Base-by-base conservation (phyloP, 768 basidiomycete genomes). In the Cystobasidium ongulense region DNA sequence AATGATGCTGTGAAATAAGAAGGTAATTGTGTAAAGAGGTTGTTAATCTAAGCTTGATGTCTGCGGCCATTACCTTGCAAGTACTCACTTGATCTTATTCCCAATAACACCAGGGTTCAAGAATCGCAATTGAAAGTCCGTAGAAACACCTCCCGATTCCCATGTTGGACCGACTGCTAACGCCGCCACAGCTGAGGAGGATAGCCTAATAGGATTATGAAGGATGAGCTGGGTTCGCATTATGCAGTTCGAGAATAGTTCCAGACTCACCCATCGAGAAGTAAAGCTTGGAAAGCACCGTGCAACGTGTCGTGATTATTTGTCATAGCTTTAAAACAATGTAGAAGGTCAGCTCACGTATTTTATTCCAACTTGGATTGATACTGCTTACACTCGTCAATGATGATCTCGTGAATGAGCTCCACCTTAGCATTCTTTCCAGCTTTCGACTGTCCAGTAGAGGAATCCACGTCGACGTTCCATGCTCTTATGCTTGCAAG, bases 221-320 rank as follows among this genome's bases (percentile, higher is more conserved):
- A n/a, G 43, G 43, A n/a, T n/a, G n/a, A n/a, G n/a, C n/a, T n/a
- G n/a, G n/a, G n/a, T n/a, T n/a, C n/a, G n/a, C n/a, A 54, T 54
- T 54, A n/a, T 7, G 7, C n/a, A n/a, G 21, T 29, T 10, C 7
- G 21, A 54, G 7, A 10, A 29, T 29, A 29, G n/a, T 54, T n/a
- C n/a, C n/a, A n/a, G 7, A n/a, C 52, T 54, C 52, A 54, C 52
- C 52, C 27, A n/a, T 54, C 52, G 10, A 54, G 52, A n/a, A 54
- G 52, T n/a, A 54, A n/a, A 29, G 52, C 52, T 54, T 54, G 52
- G n/a, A 54, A 54, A 8, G 52, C 52, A 8, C 52, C 52, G n/a
- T 54, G 52, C 52, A 54, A 54, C n/a, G 52, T 54, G n/a, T 54
- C 52, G n/a, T 54, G 52, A 54, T 54, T n/a, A n/a, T 54, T 54